These are phyloP conservation scores for Xenoacremonium recifei DNA, from an alignment of 2,329 filamentous ascomycete species.

Conservation along the genomic window DNA sequence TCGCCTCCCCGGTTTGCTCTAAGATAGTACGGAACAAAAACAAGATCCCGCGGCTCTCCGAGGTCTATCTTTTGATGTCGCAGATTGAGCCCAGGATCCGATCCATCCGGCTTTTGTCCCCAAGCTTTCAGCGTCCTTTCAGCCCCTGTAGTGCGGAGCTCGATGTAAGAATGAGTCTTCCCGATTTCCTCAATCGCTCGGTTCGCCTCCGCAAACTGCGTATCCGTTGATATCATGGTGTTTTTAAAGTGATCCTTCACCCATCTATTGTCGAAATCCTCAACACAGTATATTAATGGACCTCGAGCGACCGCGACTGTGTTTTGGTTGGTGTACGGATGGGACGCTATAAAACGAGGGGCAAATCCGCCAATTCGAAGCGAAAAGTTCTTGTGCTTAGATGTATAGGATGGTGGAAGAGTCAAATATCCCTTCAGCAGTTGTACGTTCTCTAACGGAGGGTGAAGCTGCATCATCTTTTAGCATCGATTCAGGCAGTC, in stretches of 20 bases:
- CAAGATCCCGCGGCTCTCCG: neutral
- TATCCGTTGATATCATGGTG: constrained; percentile 11
- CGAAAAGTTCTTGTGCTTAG: constrained; percentile 29
- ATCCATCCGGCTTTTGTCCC: neutral
- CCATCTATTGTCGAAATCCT: constrained; percentile 58
- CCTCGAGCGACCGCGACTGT: constrained; percentile 54
- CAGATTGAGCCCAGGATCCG: neutral
- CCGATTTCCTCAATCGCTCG: neutral
- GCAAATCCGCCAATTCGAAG: constrained; percentile 44
- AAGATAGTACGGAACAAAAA: constrained; percentile 13
- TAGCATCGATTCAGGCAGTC: too few species aligned
- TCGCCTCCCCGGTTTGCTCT: constrained; percentile 11
- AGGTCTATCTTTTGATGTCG: neutral
- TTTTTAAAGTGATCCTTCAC: constrained; percentile 55
- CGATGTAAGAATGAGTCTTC: constrained; percentile 12
- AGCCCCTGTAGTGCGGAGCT: constrained; percentile 9
- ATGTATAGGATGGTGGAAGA: constrained; percentile 40
- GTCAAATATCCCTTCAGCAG: constrained; percentile 48
- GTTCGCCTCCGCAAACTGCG: constrained; percentile 3
- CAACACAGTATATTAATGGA: constrained; percentile 59
- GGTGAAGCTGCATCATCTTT: constrained; percentile 34
- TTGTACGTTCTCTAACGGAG: constrained; percentile 7
- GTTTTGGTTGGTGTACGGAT: constrained; percentile 56
- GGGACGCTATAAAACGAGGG: constrained; percentile 48
- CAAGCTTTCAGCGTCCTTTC: neutral